A percentile compares a stretch with the other conserved stretches of the same genome.
Evolutionary conservation across 2,329 filamentous ascomycete species (phyloP).

Genomic region (Fusarium newnesense): DNA sequence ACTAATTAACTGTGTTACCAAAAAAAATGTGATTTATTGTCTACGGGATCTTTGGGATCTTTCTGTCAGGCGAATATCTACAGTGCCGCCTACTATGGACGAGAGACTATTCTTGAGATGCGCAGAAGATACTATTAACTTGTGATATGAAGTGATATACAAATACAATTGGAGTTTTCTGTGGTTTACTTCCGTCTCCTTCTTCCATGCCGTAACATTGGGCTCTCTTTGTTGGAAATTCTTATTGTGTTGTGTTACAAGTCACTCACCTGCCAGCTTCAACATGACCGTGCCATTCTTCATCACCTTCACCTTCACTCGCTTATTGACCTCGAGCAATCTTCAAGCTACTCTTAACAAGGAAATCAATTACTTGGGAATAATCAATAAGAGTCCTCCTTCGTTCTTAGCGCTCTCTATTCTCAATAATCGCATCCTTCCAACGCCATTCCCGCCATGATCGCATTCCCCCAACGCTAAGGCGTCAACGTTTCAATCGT

Average conservation of each 20-base stretch:
- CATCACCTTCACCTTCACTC: neutral
- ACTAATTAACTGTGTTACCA: neutral
- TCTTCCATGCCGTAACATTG: neutral
- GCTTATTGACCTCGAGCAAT: neutral
- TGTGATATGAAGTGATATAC: neutral
- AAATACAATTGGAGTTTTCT: too few species aligned
- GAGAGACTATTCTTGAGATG: neutral
- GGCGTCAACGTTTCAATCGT: constrained; percentile 30
- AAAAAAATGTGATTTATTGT: neutral
- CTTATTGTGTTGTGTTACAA: neutral
- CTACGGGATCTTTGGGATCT: neutral
- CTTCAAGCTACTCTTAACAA: neutral
- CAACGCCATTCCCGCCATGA: constrained; percentile 29
- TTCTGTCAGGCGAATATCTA: neutral
- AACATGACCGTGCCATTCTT: neutral
- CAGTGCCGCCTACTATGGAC: neutral
- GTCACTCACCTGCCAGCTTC: neutral
- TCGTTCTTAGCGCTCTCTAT: constrained; percentile 1
- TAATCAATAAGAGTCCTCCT: neutral
- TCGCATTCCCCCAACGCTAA: constrained; percentile 5
- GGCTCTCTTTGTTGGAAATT: neutral
- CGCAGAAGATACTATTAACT: neutral
- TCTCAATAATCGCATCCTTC: constrained; percentile 6
- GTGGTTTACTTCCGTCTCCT: neutral
- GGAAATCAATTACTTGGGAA: neutral